Conservation (phyloP, 2,329 filamentous ascomycete species). For the Cryphonectria japonica region DNA sequence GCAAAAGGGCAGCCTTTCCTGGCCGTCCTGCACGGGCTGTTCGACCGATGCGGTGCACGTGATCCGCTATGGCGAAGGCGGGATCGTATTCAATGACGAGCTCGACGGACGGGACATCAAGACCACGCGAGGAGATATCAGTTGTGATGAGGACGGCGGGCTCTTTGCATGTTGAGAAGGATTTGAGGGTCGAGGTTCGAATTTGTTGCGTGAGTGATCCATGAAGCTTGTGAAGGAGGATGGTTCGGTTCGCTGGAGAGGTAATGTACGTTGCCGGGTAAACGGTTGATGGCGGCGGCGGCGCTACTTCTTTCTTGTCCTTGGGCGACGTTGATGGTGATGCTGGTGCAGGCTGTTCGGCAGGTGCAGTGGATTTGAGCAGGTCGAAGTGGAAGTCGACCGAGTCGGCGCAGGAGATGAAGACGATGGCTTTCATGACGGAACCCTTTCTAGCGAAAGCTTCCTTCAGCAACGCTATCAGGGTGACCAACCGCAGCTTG, state of each 20-base stretch:
- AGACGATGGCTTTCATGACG: conserved; percentile 95
- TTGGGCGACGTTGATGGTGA: conserved; percentile 29
- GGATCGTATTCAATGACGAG: conserved; percentile 96
- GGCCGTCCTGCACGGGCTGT: conserved; percentile 91
- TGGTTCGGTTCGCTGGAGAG: conserved; percentile 69
- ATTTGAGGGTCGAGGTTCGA: conserved; percentile 81
- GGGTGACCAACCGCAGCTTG: conserved; percentile 86
- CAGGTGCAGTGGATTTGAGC: conserved; percentile 53
- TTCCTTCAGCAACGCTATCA: conserved; percentile 82
- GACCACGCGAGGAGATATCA: conserved; percentile 91
- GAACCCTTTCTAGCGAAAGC: conserved; percentile 87
- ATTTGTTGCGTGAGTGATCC: conserved; percentile 88
- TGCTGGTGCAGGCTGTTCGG: conserved; percentile 39
- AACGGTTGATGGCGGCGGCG: conserved; percentile 49
- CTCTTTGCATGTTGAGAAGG: conserved; percentile 74
- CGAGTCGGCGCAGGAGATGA: conserved; percentile 94
- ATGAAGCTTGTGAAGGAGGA: conserved; percentile 86
- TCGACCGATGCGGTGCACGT: conserved; percentile 91
- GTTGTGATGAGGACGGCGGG: conserved; percentile 89
- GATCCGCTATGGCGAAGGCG: conserved; percentile 89
- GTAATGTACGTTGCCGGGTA: conserved; percentile 73
- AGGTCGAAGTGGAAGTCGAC: conserved; percentile 96
- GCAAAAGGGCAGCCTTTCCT: conserved; percentile 85
- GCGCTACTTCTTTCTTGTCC: conserved; percentile 38
- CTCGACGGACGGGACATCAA: conserved; percentile 94